Evolutionary conservation across 371 early-diverging fungal genomes (phyloP), one percentile per base, ranked within the genome.

Genomic region (Mucor irregularis): DNA sequence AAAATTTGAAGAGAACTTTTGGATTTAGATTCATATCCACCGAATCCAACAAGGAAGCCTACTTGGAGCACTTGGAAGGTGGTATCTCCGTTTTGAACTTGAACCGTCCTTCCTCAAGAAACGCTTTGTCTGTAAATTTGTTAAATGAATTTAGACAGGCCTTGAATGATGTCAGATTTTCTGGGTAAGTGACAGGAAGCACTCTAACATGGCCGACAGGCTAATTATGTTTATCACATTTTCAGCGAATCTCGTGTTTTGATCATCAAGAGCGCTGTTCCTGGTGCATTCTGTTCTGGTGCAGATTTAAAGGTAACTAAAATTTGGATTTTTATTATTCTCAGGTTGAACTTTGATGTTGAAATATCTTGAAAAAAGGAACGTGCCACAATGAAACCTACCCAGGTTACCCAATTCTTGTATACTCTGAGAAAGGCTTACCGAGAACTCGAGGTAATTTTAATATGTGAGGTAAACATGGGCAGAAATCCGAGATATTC

Each of bases 211-310:
- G n/a, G 13, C 25, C 9, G 29, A 26, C n/a, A 19, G 21, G 8
- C 22, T 51, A 14, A 37, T 38, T 29, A 2, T 40, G 9, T 17
- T 19, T 16, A 19, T 29, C 14, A 21, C 16, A 7, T 28, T 37
- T 0, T 8, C 46, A 88, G 82, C 11, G 80, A 78, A 9, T 72
- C 84, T 2, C 85, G 93, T n/a, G 97, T 92, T 7, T 78, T 96
- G 29, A 77, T 97, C 34, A 48, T 97, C 25, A 82, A 87, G 49
- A 92, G 92, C 68, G 46, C 83, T 49, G 95, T 95, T 1, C 83
- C 89, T 35, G 78, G 87, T 4, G 94, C 92, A 17, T 98, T 98
- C 65, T 97, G 97, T 66, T 94, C 97, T 5, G 98, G 98, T 29
- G 98, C 98, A 3, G 98, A 98, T 69, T 72, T 98, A 61, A 96